Percentiles rank a stretch among this genome's conserved stretches.
Conservation (phyloP, 257 asterid genomes). For the Fraxinus excelsior region DNA sequence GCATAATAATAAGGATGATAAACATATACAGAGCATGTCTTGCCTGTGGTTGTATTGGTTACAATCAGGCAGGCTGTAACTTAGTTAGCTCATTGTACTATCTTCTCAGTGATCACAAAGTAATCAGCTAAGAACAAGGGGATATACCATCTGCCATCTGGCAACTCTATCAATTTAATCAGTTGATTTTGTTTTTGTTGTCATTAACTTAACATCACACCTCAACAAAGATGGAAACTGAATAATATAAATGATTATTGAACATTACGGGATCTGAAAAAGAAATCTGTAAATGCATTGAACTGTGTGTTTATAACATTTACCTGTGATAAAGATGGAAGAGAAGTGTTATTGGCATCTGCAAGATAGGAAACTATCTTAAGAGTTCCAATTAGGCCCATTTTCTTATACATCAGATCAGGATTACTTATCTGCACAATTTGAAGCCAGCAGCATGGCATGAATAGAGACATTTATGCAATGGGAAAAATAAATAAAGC, state of each 20-base stretch:
- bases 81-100: neutral
- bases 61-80: neutral
- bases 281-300: conserved; percentile 11
- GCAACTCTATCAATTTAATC: neutral
- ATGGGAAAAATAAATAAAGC: neutral
- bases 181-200: conserved; percentile 4
- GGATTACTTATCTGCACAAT: conserved; percentile 67
- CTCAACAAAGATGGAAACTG: conserved; percentile 12
- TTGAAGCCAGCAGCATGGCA: conserved; percentile 29
- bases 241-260: conserved; percentile 15
- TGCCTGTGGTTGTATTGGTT: neutral
- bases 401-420: conserved; percentile 74
- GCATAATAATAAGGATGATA: neutral
- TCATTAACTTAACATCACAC: conserved; percentile 8
- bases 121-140: neutral
- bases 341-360: conserved; percentile 47
- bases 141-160: neutral
- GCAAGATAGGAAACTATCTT: conserved; percentile 77
- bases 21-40: neutral
- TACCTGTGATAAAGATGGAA: conserved; percentile 63
- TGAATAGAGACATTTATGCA: neutral
- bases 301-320: conserved; percentile 9
- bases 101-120: neutral
- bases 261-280: conserved; percentile 11
- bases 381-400: conserved; percentile 85